Evolutionary conservation across 2,329 filamentous ascomycete genomes (phyloP).

Genomic region (Pseudopyricularia cyperi): DNA sequence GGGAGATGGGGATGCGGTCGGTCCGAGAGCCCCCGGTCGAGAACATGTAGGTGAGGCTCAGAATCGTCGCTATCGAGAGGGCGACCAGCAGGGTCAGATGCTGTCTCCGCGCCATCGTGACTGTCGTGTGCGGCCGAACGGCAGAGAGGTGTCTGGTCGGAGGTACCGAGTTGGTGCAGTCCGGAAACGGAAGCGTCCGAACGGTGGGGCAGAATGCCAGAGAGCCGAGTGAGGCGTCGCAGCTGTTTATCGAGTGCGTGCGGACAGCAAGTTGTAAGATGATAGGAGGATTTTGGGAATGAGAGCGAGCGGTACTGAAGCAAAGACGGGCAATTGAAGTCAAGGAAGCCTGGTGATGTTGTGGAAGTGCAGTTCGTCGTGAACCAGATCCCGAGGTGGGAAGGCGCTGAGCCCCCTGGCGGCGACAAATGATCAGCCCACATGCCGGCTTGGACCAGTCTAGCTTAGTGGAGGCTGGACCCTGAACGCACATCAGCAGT

Average conservation of each 20-base stretch:
- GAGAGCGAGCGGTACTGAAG: too few relatives aligned
- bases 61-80: conserved; percentile 39
- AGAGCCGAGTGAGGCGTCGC: too few relatives aligned
- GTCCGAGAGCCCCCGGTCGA: conserved; percentile 16
- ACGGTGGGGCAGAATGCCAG: neutral
- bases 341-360: too few relatives aligned
- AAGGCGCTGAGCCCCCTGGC: too few relatives aligned
- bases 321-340: too few relatives aligned
- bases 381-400: too few relatives aligned
- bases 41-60: conserved; percentile 46
- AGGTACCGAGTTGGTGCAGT: neutral
- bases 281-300: too few relatives aligned
- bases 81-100: conserved; percentile 40
- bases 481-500: too few relatives aligned
- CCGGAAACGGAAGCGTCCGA: neutral
- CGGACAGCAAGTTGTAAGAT: too few relatives aligned
- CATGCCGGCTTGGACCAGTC: neutral
- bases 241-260: too few relatives aligned
- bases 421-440: neutral
- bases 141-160: neutral
- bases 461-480: neutral
- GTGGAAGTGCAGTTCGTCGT: too few relatives aligned
- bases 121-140: neutral
- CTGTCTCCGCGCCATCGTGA: conserved; percentile 36
- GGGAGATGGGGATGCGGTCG: conserved; percentile 1